Percentiles rank a stretch among this genome's conserved stretches.
phyloP scores from a whole-genome alignment of 352 stramenopile genomes.

The Globisporangium nagaii region DNA sequence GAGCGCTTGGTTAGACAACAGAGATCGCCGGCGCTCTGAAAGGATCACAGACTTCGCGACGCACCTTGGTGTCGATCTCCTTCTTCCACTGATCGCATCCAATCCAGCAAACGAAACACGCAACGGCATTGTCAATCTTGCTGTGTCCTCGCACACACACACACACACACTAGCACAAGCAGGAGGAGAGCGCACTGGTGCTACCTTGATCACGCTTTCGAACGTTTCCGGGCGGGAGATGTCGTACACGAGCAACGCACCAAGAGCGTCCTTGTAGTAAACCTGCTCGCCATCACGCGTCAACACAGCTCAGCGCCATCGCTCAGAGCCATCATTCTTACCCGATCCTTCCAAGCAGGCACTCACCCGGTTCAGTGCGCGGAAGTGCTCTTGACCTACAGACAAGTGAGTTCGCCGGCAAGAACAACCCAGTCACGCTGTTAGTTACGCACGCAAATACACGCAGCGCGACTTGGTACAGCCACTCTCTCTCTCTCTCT shows the following conservation, averaged over 20 bases:
- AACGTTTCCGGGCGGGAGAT: constrained; percentile 90
- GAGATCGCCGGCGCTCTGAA: neutral
- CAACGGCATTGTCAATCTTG: neutral
- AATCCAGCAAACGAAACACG: neutral
- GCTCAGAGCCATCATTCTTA: neutral
- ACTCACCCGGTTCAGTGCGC: constrained; percentile 83
- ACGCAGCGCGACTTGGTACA: neutral
- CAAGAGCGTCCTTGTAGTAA: constrained; percentile 92
- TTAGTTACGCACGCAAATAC: neutral
- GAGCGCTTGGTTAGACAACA: too few relatives aligned
- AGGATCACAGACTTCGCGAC: neutral
- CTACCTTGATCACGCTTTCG: constrained; percentile 84
- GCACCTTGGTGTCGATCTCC: constrained; percentile 90
- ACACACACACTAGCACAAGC: neutral
- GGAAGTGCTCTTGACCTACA: constrained; percentile 89
- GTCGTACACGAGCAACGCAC: constrained; percentile 91
- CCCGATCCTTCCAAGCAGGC: neutral
- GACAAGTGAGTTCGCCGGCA: neutral
- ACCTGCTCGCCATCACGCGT: constrained; percentile 26
- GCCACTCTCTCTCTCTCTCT: too few relatives aligned
- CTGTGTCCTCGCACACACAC: neutral
- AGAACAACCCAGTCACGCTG: neutral
- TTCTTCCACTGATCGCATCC: constrained; percentile 84
- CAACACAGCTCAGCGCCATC: neutral
- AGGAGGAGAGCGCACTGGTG: neutral